These are phyloP conservation scores for Fusarium sp. DNA, from an alignment of 2,329 filamentous ascomycete genomes.

Conservation along the genomic window DNA sequence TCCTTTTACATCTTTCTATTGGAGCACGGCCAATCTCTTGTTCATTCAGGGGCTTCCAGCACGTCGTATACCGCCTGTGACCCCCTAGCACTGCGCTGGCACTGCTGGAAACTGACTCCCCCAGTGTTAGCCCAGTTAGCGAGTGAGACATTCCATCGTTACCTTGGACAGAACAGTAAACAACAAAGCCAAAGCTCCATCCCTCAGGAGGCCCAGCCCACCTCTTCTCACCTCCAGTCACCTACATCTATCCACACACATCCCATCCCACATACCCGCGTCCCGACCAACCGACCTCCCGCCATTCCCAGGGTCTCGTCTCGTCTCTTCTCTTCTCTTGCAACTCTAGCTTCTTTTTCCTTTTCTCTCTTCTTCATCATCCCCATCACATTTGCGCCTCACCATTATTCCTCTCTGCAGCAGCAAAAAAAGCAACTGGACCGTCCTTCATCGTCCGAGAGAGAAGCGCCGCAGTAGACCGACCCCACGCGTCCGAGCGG, in stretches of 20 bases:
- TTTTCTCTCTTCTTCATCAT: neutral
- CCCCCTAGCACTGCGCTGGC: neutral
- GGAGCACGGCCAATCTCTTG: neutral
- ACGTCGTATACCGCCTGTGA: neutral
- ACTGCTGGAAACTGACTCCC: neutral
- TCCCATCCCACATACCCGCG: slow-evolving; percentile 22
- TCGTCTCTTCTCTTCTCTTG: neutral
- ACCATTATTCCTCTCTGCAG: neutral
- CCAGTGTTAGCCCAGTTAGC: neutral
- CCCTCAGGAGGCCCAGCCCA: slow-evolving; percentile 21
- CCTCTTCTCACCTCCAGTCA: neutral
- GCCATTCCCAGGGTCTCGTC: slow-evolving; percentile 26
- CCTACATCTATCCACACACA: neutral
- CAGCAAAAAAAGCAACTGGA: slow-evolving; percentile 1
- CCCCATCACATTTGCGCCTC: neutral
- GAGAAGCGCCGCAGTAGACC: slow-evolving; percentile 29
- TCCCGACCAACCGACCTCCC: slow-evolving; percentile 12
- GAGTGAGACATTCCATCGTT: slow-evolving; percentile 16
- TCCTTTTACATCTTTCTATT: neutral
- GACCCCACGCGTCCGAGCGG: slow-evolving; percentile 45
- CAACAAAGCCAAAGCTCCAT: slow-evolving; percentile 29
- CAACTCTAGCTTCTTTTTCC: neutral
- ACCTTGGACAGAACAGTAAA: slow-evolving; percentile 25
- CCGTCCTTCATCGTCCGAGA: neutral
- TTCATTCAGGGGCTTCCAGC: slow-evolving; percentile 5